Base-by-base conservation (phyloP, 73 alveolate genomes). In the Paraurostyla sp. region DNA sequence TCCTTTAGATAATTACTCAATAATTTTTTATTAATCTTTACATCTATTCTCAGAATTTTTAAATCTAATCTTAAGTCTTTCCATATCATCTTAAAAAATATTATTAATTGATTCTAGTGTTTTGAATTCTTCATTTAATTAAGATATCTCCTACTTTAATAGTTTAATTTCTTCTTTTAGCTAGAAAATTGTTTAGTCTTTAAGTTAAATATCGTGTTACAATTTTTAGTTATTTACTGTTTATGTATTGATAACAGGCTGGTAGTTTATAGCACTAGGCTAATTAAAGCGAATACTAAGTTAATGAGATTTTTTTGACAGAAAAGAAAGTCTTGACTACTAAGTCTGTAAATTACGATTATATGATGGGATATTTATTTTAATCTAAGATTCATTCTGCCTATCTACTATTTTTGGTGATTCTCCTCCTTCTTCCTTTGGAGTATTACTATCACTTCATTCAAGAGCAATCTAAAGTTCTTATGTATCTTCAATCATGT, bases 1-100 rank as follows among this genome's bases (percentile, higher is more conserved):
- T 3, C 87, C 87, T 48, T 43, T 45, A 3, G 68, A 48, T 11
- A 73, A 2, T 23, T 22, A 27, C 50, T 73, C 87, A 29, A 73
- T 73, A 33, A 73, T 73, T 30, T 50, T 73, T 73, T 45, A 48
- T 45, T n/a, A 73, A 33, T 50, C 68, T 9, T 23, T 43, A 20
- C 73, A 27, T 45, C 87, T 1, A 73, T 48, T 3, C 29, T 73
- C 73, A 30, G 71, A 27, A 15, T 22, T 25, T 45, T 22, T 43
- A 33, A 43, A 27, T 29, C 46, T 73, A 9, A 1, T 11, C 33
- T 36, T 73, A 13, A 73, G 0, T 45, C 27, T 43, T 0, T 40
- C 48, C 3, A 48, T 3, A 13, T 73, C 71, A 22, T 43, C 69
- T 7, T 18, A 43, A 43, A 73, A 16, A 27, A 48, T 30, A 6